A percentile compares a stretch with the other conserved stretches of the same genome.
Evolutionary conservation across 129 eudicot genomes (phyloP).

Genomic region (Flaveria trinervia): DNA sequence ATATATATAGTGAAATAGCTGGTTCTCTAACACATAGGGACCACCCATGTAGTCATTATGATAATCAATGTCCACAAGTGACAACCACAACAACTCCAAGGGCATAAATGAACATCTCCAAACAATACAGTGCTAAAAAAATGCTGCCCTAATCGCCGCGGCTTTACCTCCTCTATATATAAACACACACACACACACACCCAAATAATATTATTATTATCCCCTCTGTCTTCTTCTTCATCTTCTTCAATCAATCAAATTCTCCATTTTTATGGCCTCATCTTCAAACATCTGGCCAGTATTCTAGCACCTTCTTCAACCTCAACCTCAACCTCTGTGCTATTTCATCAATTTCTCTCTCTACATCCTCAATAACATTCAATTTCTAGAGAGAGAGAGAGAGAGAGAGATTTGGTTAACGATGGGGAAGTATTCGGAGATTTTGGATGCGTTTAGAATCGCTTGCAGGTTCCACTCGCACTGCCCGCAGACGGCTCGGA

Average conservation of each 20-base stretch:
- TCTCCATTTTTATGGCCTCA: constrained; percentile 47
- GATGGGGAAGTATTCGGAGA: constrained; percentile 73
- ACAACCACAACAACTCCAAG: background rate
- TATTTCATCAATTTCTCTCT: background rate
- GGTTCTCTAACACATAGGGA: too few relatives aligned
- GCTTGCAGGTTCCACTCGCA: constrained; percentile 81
- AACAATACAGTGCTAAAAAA: background rate
- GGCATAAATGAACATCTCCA: background rate
- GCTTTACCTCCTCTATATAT: background rate
- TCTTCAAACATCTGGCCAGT: constrained; percentile 37
- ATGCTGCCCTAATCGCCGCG: constrained; percentile 16
- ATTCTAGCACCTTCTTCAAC: background rate
- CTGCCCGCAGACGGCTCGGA: constrained; percentile 95
- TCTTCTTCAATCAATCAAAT: too few relatives aligned
- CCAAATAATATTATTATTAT: background rate
- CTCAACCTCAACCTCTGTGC: too few relatives aligned
- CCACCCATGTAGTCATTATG: too few relatives aligned
- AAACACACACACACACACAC: background rate
- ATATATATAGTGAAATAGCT: too few relatives aligned
- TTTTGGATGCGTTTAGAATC: constrained; percentile 73
- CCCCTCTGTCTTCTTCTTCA: background rate
- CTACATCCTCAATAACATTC: background rate
- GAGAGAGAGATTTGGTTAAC: background rate
- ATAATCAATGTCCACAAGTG: background rate
- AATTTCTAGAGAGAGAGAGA: background rate